A percentile compares a stretch with the other conserved stretches of the same genome.
These are phyloP conservation scores for Aspergillus uvarum DNA, from an alignment of 2,329 filamentous ascomycete genomes.

Conservation along the genomic window DNA sequence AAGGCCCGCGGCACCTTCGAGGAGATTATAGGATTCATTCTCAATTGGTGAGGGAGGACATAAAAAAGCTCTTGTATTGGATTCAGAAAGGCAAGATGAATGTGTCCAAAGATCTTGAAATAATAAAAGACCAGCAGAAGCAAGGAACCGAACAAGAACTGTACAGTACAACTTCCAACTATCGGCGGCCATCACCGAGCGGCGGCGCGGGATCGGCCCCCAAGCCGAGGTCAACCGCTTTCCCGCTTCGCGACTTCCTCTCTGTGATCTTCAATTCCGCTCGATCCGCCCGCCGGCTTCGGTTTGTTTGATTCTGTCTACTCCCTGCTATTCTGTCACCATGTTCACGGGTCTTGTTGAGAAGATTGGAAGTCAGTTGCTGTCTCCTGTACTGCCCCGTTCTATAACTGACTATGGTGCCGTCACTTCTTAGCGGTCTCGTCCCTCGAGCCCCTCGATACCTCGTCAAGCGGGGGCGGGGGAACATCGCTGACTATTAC, in stretches of 20 bases:
- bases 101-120: not conserved
- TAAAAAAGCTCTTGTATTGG: not conserved
- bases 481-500: slow-evolving; percentile 89
- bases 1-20: slow-evolving; percentile 26
- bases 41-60: not conserved
- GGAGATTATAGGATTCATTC: not conserved
- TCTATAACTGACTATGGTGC: not conserved
- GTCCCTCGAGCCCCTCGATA: slow-evolving; percentile 75
- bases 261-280: not conserved
- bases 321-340: slow-evolving; percentile 3
- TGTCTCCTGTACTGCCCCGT: slow-evolving; percentile 10
- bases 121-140: not conserved
- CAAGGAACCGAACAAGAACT: not conserved
- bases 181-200: not conserved
- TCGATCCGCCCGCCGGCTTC: slow-evolving; percentile 11
- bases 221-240: slow-evolving; percentile 5
- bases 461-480: slow-evolving; percentile 66
- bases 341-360: slow-evolving; percentile 98
- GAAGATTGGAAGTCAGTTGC: slow-evolving; percentile 77
- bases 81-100: no score
- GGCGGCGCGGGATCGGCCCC: not conserved
- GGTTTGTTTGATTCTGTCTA: not conserved
- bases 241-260: not conserved
- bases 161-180: not conserved
- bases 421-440: slow-evolving; percentile 65